Conservation (phyloP, 2,329 filamentous ascomycete genomes). For the Phialocephala sp. region DNA sequence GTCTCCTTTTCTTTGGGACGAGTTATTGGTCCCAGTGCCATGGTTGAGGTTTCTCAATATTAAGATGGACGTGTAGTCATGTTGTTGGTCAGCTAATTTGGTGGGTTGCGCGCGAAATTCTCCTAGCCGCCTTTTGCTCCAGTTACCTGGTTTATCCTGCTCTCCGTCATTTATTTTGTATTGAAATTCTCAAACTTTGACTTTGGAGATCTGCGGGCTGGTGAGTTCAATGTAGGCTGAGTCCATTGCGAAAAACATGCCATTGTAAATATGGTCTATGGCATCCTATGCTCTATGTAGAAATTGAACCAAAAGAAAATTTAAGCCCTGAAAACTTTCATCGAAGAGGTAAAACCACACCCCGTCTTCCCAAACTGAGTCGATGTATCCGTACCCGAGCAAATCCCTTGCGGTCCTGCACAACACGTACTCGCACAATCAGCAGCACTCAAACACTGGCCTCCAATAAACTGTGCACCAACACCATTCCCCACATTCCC, state of each 20-base stretch:
- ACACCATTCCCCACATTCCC: slow-evolving; percentile 34
- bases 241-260: not conserved
- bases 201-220: no score
- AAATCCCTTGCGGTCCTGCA: slow-evolving; percentile 38
- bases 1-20: not conserved
- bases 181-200: no score
- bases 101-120: not conserved
- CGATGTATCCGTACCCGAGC: slow-evolving; percentile 43
- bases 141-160: no score
- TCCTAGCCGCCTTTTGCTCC: not conserved
- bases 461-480: slow-evolving; percentile 33
- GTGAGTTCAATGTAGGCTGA: not conserved
- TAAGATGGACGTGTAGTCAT: not conserved
- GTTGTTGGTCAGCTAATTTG: not conserved
- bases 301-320: not conserved
- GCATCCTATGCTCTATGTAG: not conserved
- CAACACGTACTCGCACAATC: slow-evolving; percentile 34
- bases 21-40: not conserved
- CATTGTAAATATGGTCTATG: not conserved
- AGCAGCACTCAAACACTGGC: slow-evolving; percentile 30
- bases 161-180: no score
- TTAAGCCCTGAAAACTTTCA: slow-evolving; percentile 11
- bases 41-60: not conserved
- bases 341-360: slow-evolving; percentile 32
- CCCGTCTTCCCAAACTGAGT: slow-evolving; percentile 45